A percentile compares a stretch with the other conserved stretches of the same genome.
Conservation (phyloP, 1,284 basidiomycete species). For the Puccinia coronata region DNA sequence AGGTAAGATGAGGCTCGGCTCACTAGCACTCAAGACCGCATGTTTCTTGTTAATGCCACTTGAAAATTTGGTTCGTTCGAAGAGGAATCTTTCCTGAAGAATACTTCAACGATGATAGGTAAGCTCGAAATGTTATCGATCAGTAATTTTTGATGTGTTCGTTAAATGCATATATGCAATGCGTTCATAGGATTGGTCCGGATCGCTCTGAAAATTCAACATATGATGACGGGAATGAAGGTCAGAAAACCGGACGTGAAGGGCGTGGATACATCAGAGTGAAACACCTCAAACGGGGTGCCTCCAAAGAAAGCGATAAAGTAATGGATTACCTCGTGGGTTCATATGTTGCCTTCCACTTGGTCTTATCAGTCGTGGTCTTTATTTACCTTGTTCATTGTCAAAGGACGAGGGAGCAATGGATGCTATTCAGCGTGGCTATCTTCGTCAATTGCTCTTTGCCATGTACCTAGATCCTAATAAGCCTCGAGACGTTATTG, state of each 20-base stretch:
- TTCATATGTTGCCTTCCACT: not conserved
- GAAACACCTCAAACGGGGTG: constrained; percentile 33
- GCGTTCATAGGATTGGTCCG: constrained; percentile 39
- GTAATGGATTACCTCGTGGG: constrained; percentile 44
- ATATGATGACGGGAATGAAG: not conserved
- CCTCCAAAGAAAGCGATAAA: constrained; percentile 38
- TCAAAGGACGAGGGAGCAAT: constrained; percentile 44
- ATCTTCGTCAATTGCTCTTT: constrained; percentile 47
- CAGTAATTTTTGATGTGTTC: not conserved
- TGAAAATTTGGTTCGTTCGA: not conserved
- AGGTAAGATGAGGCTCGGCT: constrained; percentile 7
- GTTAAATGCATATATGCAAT: not conserved
- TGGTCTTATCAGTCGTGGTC: not conserved
- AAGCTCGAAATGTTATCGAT: no score
- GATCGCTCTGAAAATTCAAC: constrained; percentile 36
- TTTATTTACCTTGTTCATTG: not conserved
- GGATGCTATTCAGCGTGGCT: constrained; percentile 48
- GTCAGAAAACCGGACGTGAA: constrained; percentile 15
- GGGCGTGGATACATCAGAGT: constrained; percentile 46
- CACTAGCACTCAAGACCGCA: no score
- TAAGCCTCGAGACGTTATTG: constrained; percentile 47
- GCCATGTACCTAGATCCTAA: constrained; percentile 47
- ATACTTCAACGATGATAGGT: constrained; percentile 48
- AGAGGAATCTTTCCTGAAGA: constrained; percentile 48
- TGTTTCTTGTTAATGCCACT: not conserved